Base-by-base conservation (phyloP, 2,329 filamentous ascomycete genomes). In the Elsinoe perseae region DNA sequence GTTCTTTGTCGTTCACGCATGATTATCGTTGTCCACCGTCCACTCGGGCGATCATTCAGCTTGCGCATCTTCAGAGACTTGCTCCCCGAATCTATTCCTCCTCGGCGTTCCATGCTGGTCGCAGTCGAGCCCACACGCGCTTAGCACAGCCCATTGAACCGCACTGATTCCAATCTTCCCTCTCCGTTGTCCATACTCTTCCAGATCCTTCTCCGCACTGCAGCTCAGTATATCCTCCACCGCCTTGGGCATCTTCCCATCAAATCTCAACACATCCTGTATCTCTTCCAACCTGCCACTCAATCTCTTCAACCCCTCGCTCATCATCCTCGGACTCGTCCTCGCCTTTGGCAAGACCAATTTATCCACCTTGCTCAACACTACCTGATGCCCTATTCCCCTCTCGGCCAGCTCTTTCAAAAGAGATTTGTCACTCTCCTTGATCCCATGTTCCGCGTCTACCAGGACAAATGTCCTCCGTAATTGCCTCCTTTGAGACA, bases 351-450 rank as follows among this genome's bases (percentile, higher is more conserved):
- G 63, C 57, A 61, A 65, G 4, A 83, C 62, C 12, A 84, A 59
- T 58, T 78, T 78, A 64, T 89, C 85, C 5, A 80, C 75, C 66
- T 88, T 88, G 5, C 78, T 80, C n/a, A 87, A 65, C 14, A 89
- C 72, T 14, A 88, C 71, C 65, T 87, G 84, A 65, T 83, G 81
- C 0, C 80, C 74, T 14, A 87, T 77, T 1, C 77, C 77, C n/a
- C 76, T 72, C 44, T 76, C 61, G 14, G 78, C 73, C 48, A 88
- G 74, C 20, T 81, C 68, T 4, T 73, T 69, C 6, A 89, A 70
- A 18, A 87, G 71, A 36, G 78, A 71, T 27, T 73, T 61, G 64
- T 89, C 85, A 2, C 71, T 77, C n/a, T 70, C 65, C 65, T 86
- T 87, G 43, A 86, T 65, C 2, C 84, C 84, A 64, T 85, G 82